These are phyloP conservation scores for Rhizopogon rudus DNA, from an alignment of 768 basidiomycete species.

Conservation along the genomic window DNA sequence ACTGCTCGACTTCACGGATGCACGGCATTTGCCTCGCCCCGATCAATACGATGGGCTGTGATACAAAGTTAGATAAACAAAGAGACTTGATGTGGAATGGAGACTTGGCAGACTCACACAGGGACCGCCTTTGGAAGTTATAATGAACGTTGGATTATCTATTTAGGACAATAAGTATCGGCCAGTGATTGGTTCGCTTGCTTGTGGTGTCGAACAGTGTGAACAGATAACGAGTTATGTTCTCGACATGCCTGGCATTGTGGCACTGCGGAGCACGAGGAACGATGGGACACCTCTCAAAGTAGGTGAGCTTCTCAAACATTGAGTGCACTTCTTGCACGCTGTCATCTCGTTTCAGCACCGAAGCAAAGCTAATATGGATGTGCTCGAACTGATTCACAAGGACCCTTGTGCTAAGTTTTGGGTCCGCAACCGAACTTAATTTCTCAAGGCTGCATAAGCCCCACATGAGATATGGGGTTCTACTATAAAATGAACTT, in stretches of 20 bases:
- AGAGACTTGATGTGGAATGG: not conserved
- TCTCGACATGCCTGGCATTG: not conserved
- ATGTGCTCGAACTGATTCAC: not conserved
- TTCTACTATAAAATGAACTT: not conserved
- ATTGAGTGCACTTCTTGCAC: not conserved
- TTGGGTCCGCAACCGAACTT: not conserved
- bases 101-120: not conserved
- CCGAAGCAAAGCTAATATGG: not conserved
- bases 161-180: not conserved
- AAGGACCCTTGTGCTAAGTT: not conserved
- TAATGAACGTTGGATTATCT: not conserved
- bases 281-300: not conserved
- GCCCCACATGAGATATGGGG: not conserved
- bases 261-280: not conserved
- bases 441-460: not conserved
- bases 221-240: no score
- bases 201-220: not conserved
- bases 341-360: not conserved
- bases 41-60: conserved; percentile 26
- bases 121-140: not conserved
- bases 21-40: conserved; percentile 23
- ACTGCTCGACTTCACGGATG: conserved; percentile 15
- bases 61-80: conserved; percentile 1
- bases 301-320: not conserved
- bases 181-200: not conserved